Conservation (phyloP, 23 red algal species). For the Gracilariopsis chorda region DNA sequence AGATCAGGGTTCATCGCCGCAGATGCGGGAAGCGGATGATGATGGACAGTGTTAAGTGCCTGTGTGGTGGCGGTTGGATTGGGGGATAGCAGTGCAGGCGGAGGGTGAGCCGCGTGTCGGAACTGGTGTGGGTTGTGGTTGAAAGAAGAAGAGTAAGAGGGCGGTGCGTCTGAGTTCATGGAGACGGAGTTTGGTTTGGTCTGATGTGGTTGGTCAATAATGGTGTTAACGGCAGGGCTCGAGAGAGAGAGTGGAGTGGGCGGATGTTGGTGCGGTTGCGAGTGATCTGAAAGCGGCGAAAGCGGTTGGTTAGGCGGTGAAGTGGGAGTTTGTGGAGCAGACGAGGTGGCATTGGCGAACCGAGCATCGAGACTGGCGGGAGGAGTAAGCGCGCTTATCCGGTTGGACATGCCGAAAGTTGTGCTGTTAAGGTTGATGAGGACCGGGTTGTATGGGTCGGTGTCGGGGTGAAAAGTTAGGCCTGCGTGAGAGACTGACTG, state of each 20-base stretch:
- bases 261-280: neutral
- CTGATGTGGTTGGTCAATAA: neutral
- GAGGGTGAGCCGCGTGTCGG: neutral
- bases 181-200: neutral
- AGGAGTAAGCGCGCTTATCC: slow-evolving; percentile 47
- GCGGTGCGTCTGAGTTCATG: neutral
- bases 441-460: slow-evolving; percentile 56
- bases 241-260: neutral
- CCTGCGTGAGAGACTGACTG: slow-evolving; percentile 68
- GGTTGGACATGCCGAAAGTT: slow-evolving; percentile 54
- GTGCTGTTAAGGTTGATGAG: slow-evolving; percentile 63
- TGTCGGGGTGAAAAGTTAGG: slow-evolving; percentile 66
- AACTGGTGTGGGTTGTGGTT: neutral
- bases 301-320: slow-evolving; percentile 11
- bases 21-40: neutral
- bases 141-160: neutral
- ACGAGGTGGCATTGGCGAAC: neutral
- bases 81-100: neutral
- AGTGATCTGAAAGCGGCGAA: neutral
- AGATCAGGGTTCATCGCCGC: neutral
- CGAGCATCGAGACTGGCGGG: slow-evolving; percentile 17
- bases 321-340: neutral
- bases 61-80: neutral
- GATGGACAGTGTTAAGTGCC: neutral
- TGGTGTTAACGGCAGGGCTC: neutral